Evolutionary conservation across 371 early-diverging fungal species (phyloP).

Genomic region (Conidiobolus incongruus): DNA sequence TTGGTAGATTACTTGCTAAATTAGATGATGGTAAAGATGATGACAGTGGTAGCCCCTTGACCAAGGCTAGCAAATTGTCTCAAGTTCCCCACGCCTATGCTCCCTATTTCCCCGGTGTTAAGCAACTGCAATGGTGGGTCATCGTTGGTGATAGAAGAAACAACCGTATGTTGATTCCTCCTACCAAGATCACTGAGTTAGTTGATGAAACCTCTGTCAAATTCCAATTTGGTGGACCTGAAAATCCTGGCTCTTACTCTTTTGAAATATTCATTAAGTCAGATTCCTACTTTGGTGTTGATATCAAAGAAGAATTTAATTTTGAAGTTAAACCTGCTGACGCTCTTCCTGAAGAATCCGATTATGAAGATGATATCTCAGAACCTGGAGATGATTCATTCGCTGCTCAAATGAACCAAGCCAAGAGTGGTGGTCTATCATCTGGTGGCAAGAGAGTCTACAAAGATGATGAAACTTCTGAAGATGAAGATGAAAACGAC

Average conservation of each 20-base stretch:
- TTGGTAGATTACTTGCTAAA: background rate
- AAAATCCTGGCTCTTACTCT: slow-evolving; percentile 55
- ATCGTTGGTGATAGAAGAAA: slow-evolving; percentile 63
- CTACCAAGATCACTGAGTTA: slow-evolving; percentile 57
- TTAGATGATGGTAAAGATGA: slow-evolving; percentile 4
- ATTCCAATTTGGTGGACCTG: slow-evolving; percentile 87
- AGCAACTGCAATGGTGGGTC: slow-evolving; percentile 56
- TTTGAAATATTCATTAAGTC: slow-evolving; percentile 69
- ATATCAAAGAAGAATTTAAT: slow-evolving; percentile 42
- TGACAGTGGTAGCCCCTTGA: background rate
- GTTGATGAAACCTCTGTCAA: slow-evolving; percentile 34
- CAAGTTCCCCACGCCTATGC: slow-evolving; percentile 21
- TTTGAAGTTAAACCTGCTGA: slow-evolving; percentile 33
- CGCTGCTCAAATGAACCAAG: slow-evolving; percentile 76
- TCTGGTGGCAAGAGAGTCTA: slow-evolving; percentile 14
- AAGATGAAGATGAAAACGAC: slow-evolving; percentile 4
- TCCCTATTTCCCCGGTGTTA: slow-evolving; percentile 32
- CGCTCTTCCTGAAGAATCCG: slow-evolving; percentile 40
- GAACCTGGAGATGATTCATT: slow-evolving; percentile 90
- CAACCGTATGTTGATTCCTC: slow-evolving; percentile 56
- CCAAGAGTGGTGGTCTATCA: slow-evolving; percentile 37
- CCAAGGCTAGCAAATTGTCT: slow-evolving; percentile 2
- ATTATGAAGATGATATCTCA: slow-evolving; percentile 78
- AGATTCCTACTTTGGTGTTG: slow-evolving; percentile 70
- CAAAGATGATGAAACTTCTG: slow-evolving; percentile 1